phyloP scores from a whole-genome alignment of 139 green algal genomes.

The Spirogloea muscicola region DNA sequence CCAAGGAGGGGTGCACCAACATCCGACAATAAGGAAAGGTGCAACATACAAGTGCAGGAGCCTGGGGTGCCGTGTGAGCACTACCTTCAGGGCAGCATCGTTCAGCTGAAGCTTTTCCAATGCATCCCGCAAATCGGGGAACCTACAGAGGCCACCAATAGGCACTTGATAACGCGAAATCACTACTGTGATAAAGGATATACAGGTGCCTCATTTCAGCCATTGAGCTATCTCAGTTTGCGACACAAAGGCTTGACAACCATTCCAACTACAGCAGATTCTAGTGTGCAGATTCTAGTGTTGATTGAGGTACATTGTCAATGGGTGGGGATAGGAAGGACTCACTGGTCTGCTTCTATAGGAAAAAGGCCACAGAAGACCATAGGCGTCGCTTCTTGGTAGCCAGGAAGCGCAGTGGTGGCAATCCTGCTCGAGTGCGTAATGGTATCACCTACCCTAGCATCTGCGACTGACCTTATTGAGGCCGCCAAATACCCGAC shows the following conservation, averaged over 20 bases:
- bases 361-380: slow-evolving; percentile 98
- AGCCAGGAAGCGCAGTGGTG: slow-evolving; percentile 8
- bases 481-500: slow-evolving; percentile 80
- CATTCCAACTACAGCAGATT: neutral
- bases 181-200: too few relatives aligned
- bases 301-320: too few relatives aligned
- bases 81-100: slow-evolving; percentile 77
- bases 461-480: slow-evolving; percentile 88
- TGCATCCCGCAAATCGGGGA: slow-evolving; percentile 82
- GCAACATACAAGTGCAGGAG: too few relatives aligned
- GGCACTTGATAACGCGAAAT: too few relatives aligned
- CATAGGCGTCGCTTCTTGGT: slow-evolving; percentile 81
- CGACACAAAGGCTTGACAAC: too few relatives aligned
- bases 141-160: too few relatives aligned
- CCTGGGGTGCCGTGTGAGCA: neutral
- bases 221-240: too few relatives aligned
- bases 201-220: too few relatives aligned
- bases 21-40: neutral
- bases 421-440: slow-evolving; percentile 60
- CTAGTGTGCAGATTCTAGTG: too few relatives aligned
- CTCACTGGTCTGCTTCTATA: slow-evolving; percentile 61
- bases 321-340: too few relatives aligned
- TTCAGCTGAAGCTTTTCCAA: slow-evolving; percentile 98
- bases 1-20: neutral
- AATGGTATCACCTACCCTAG: slow-evolving; percentile 94